Evolutionary conservation across 495 filamentous ascomycete genomes (phyloP).

Genomic region (Penicillium silybi): DNA sequence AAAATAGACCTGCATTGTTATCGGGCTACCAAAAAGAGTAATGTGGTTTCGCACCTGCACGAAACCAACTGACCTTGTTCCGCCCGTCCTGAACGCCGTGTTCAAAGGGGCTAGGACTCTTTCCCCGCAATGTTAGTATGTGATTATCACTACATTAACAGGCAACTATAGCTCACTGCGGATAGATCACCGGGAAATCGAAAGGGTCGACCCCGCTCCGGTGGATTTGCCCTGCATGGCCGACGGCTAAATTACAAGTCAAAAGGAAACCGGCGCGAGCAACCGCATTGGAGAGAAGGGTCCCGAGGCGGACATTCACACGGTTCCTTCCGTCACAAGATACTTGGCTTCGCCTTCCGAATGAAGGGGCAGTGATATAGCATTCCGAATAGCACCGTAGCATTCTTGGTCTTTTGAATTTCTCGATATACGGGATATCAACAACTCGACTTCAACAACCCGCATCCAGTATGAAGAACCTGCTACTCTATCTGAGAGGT

Average conservation of each 20-base stretch:
- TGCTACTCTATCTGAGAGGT: constrained; percentile 3
- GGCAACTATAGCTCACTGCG: not conserved
- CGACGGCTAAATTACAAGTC: too few species aligned
- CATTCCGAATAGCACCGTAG: not conserved
- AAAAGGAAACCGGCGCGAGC: too few species aligned
- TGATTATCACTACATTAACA: not conserved
- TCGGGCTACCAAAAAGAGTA: not conserved
- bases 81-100: not conserved
- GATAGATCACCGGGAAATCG: not conserved
- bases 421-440: not conserved
- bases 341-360: too few species aligned
- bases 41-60: not conserved
- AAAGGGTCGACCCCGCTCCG: not conserved
- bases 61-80: not conserved
- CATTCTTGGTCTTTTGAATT: not conserved
- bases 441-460: not conserved
- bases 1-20: not conserved
- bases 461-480: not conserved
- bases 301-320: too few species aligned
- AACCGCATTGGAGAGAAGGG: too few species aligned
- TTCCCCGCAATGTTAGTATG: not conserved
- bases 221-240: not conserved
- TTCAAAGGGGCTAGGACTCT: not conserved
- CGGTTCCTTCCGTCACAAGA: too few species aligned
- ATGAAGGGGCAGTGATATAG: too few species aligned